phyloP scores from a whole-genome alignment of 1,139 yeast species.

The Saccharomycopsis crataegensis region DNA sequence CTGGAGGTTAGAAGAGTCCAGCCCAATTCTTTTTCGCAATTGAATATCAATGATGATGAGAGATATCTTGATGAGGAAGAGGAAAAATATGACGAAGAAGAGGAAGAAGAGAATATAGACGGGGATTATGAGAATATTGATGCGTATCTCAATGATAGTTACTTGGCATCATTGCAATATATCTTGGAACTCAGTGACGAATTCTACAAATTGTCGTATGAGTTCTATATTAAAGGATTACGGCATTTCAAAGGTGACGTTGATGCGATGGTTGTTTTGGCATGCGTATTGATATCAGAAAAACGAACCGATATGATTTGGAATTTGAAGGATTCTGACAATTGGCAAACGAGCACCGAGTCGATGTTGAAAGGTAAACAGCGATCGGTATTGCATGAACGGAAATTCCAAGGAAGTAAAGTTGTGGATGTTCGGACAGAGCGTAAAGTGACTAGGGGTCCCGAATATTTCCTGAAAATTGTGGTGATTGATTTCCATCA shows the following conservation, averaged over 20 bases:
- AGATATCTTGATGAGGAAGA: not conserved
- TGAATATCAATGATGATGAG: not conserved
- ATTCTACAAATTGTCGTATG: not conserved
- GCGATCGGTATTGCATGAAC: no score
- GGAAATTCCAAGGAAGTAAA: no score
- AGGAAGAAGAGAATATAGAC: not conserved
- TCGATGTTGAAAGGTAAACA: no score
- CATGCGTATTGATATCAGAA: not conserved
- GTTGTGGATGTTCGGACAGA: not conserved
- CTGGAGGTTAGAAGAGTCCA: not conserved
- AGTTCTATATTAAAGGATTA: not conserved
- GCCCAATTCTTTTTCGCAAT: not conserved
- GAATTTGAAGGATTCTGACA: no score
- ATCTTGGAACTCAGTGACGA: not conserved
- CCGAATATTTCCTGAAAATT: conserved; percentile 2
- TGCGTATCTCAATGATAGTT: no score
- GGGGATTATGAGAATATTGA: not conserved
- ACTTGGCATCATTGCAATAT: no score
- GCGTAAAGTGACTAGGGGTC: not conserved
- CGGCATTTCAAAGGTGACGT: conserved; percentile 2
- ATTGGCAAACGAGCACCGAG: no score
- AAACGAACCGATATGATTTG: no score
- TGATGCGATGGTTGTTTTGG: conserved; percentile 1
- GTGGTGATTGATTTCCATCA: conserved; percentile 13
- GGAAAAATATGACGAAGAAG: no score